Evolutionary conservation across 495 filamentous ascomycete species (phyloP), one percentile per base, ranked within the genome.

Genomic region (Pseudomonodictys pantanalensis): DNA sequence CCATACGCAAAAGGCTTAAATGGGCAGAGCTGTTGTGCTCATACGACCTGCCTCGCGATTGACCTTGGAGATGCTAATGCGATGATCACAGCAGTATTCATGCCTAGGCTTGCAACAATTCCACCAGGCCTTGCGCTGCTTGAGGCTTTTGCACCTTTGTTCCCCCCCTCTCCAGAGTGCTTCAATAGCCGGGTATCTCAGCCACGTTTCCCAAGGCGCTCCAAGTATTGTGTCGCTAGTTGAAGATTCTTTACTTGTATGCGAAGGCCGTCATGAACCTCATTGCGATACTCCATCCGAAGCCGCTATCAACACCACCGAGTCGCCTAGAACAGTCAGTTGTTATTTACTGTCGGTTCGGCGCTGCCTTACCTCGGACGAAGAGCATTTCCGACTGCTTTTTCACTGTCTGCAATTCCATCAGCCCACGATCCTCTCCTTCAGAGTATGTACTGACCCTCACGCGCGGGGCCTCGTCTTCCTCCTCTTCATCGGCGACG

Each of bases 311-410:
- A 98, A 81, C 55, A 98, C 93, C 23, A 98, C 92, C 33, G 91
- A 96, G 71, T 98, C 92, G 59, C 92, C 92, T 96, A 58, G 64
- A 81, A 75, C 54, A 28, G 46, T 23, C n/a, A n/a, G 42, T 22
- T 25, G 12, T 53, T 29, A 22, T 45, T 18, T 33, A 22, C 45
- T 45, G 32, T 24, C 26, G 47, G 29, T 10, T n/a, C 28, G 47
- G 17, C 20, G 26, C 33, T 29, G 3, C 25, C 63, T 2, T 60
- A 95, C 92, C 93, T 87, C 93, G 79, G 24, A 98, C 93, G 69
- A 99, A 99, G n/a, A 99, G 76, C 93, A 97, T 99, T 70, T 97
- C 95, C 39, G 90, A 92, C 68, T 96, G 92, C 75, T 95, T 95
- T 73, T 91, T 93, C 54, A 91, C 84, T 10, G 90, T 95, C 92